Conservation (phyloP, 345 rosid genomes). For the Hypericum perforatum region DNA sequence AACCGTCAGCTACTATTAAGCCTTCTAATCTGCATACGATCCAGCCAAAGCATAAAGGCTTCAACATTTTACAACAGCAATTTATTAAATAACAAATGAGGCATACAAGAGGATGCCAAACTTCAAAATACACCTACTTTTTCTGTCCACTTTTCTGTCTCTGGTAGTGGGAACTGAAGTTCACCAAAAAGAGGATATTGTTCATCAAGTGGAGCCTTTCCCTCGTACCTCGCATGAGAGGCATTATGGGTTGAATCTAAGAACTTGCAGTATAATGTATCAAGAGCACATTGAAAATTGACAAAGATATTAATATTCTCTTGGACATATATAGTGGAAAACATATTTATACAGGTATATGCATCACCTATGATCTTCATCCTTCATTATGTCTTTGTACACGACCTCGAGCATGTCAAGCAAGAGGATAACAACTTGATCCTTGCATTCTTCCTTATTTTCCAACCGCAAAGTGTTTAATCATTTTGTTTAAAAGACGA, state of each 20-base stretch:
- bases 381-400: slow-evolving; percentile 48
- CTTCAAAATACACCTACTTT: slow-evolving; percentile 23
- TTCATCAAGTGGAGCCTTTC: slow-evolving; percentile 48
- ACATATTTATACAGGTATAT: slow-evolving; percentile 9
- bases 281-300: neutral
- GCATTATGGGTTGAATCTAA: slow-evolving; percentile 37
- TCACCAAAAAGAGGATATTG: slow-evolving; percentile 33
- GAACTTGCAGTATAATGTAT: slow-evolving; percentile 21
- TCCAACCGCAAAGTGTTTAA: slow-evolving; percentile 15
- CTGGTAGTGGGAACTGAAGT: slow-evolving; percentile 36
- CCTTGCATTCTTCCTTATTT: slow-evolving; percentile 37
- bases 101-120: neutral
- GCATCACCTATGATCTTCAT: slow-evolving; percentile 36
- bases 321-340: neutral
- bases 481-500: too few species aligned
- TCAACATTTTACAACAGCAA: neutral
- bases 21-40: slow-evolving; percentile 38
- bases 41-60: slow-evolving; percentile 1
- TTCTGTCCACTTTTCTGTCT: slow-evolving; percentile 47
- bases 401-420: slow-evolving; percentile 52
- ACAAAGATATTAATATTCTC: slow-evolving; percentile 5
- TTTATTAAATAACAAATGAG: too few species aligned
- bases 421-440: slow-evolving; percentile 39
- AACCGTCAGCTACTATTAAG: slow-evolving; percentile 47
- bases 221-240: slow-evolving; percentile 34